Evolutionary conservation across 2,329 filamentous ascomycete genomes (phyloP).

Genomic region (Colletotrichum orbiculare): DNA sequence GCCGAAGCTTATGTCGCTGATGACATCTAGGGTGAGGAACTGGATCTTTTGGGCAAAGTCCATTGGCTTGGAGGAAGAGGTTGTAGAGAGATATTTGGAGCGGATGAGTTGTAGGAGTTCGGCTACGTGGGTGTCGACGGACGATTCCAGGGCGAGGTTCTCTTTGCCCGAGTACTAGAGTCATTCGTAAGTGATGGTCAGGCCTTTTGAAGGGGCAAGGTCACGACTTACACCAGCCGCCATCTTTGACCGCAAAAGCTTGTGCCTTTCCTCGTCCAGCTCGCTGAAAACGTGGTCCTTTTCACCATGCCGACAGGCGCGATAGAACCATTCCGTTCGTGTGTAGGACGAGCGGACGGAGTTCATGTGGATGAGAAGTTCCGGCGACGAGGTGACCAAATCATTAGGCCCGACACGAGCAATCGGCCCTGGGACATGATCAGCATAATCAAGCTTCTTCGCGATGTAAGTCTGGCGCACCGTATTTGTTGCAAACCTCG

Average conservation of each 20-base stretch:
- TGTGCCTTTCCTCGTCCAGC: conserved; percentile 48
- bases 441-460: not conserved
- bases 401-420: conserved; percentile 56
- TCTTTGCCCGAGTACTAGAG: conserved; percentile 59
- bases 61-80: conserved; percentile 46
- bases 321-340: conserved; percentile 48
- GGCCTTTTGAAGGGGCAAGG: not conserved
- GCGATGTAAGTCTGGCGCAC: not conserved
- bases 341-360: conserved; percentile 49
- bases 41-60: conserved; percentile 60
- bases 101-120: conserved; percentile 58
- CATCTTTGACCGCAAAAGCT: conserved; percentile 54
- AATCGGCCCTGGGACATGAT: conserved; percentile 43
- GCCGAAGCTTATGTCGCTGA: conserved; percentile 64
- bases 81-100: conserved; percentile 54
- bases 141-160: conserved; percentile 53
- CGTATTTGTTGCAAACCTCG: conserved; percentile 27
- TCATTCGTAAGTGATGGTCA: too few species aligned
- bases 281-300: conserved; percentile 50
- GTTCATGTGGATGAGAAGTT: conserved; percentile 46
- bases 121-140: conserved; percentile 56
- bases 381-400: conserved; percentile 52
- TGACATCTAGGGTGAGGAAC: conserved; percentile 65
- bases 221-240: conserved; percentile 44
- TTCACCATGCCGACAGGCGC: conserved; percentile 49